Base-by-base conservation (phyloP, 768 basidiomycete species). In the Phaeolepiota aurea region DNA sequence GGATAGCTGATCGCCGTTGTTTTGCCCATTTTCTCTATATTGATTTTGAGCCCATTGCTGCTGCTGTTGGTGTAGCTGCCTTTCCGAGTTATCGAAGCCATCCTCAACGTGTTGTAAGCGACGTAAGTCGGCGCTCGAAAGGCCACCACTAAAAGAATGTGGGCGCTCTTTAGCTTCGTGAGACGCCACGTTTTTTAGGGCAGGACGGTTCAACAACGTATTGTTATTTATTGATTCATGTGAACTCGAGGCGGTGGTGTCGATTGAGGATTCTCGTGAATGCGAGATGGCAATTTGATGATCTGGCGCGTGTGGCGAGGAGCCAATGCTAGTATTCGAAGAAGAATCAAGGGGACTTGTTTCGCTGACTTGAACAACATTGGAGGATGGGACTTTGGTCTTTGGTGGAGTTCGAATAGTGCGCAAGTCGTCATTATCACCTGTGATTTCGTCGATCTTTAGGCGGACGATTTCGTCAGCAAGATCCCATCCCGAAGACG, bases 181-280 rank as follows among this genome's bases (percentile, higher is more conserved):
- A 40, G 68, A 48, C 33, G 68, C 61, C 25, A 64, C 68, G 30
- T 68, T 61, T 58, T 81, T 82, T 49, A 78, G 59, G 44, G 76
- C 68, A 38, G 69, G 65, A 49, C 70, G 68, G 43, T 68, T 70
- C 41, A 79, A 68, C 51, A 82, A 61, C 20, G 73, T 72, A 55
- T 78, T 77, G 50, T 75, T 76, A 43, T 64, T 65, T 36, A 64
- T 61, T 38, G 79, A 78, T 42, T 72, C 73, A 45, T 76, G 81
- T 42, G 76, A 75, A 53, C 66, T 69, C 3, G 76, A 77, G 37
- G 71, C 66, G 20, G 79, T 72, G 21, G 80, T 82, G 61, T 87
- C 86, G 47, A 81, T 78, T n/a, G 87, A 87, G 19, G 85, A 87
- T 39, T 82, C 87, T 41, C 86, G 78, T 47, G 86, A 87, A 59